These are phyloP conservation scores for Bipolaris zeicola DNA, from an alignment of 2,329 filamentous ascomycete genomes.

Conservation along the genomic window DNA sequence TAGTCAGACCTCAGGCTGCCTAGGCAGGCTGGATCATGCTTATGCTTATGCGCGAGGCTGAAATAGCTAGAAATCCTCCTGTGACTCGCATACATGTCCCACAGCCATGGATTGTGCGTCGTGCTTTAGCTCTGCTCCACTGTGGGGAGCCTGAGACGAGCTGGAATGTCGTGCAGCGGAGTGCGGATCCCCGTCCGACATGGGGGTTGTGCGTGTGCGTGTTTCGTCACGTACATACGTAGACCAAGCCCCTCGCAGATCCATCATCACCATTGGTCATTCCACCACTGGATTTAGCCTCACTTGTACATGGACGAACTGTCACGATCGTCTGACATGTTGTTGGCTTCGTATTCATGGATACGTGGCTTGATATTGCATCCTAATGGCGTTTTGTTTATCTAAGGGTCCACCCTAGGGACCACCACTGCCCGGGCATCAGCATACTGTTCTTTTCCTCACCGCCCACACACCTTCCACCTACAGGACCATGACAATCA, in stretches of 20 bases:
- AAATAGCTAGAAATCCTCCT: conserved; percentile 1
- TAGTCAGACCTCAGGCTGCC: conserved; percentile 3
- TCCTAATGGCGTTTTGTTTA: background rate
- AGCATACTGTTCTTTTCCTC: background rate
- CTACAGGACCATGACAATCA: no score
- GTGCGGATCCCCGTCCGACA: background rate
- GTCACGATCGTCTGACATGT: background rate
- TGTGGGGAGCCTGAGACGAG: background rate
- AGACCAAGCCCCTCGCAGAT: background rate
- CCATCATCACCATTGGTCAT: background rate
- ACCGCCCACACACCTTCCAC: no score
- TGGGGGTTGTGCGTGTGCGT: background rate
- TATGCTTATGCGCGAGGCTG: conserved; percentile 8
- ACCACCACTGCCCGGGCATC: background rate
- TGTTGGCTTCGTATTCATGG: background rate
- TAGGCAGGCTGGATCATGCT: background rate
- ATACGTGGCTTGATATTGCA: background rate
- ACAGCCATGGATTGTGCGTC: background rate
- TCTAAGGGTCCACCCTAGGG: background rate
- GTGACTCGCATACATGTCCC: background rate
- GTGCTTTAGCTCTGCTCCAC: conserved; percentile 1
- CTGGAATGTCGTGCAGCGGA: background rate
- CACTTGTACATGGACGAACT: background rate
- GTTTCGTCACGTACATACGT: background rate
- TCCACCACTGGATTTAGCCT: no score